These are phyloP conservation scores for Geranomyces michiganensis DNA, from an alignment of 192 early-diverging fungal genomes.

Conservation along the genomic window DNA sequence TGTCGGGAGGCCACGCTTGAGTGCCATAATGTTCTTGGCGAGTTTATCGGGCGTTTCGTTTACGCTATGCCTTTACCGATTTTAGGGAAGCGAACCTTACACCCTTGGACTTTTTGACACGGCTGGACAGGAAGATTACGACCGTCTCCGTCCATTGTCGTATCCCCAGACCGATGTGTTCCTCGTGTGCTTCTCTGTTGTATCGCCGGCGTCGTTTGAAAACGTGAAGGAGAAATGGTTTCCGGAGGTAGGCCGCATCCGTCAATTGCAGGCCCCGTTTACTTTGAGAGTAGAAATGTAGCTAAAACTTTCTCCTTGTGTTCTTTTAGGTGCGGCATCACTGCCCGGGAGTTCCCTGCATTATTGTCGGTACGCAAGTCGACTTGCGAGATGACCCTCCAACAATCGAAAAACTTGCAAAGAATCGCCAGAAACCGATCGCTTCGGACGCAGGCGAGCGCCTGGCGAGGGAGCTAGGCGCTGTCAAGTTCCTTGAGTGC, in stretches of 20 bases:
- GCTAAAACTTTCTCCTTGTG: not conserved
- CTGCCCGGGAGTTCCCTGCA: conserved; percentile 91
- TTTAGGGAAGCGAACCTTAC: conserved; percentile 87
- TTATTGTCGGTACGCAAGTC: conserved; percentile 91
- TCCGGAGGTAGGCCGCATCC: conserved; percentile 74
- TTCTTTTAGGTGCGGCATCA: conserved; percentile 73
- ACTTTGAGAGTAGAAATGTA: not conserved
- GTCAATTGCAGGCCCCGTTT: not conserved
- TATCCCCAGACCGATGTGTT: conserved; percentile 97
- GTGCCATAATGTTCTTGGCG: not conserved
- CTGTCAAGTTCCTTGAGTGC: conserved; percentile 94
- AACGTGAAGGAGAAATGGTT: conserved; percentile 98
- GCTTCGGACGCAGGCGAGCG: conserved; percentile 77
- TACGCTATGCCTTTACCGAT: not conserved
- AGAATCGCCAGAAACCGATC: conserved; percentile 84
- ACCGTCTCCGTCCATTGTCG: conserved; percentile 88
- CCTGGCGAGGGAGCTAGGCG: conserved; percentile 79
- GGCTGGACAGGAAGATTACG: conserved; percentile 95
- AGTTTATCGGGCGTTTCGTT: not conserved
- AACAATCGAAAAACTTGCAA: conserved; percentile 75
- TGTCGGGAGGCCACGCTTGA: not conserved
- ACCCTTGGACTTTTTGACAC: conserved; percentile 96
- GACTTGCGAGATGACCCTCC: conserved; percentile 88
- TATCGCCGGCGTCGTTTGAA: conserved; percentile 89
- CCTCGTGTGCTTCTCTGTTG: conserved; percentile 92